Percentiles rank a stretch among this genome's conserved stretches.
Evolutionary conservation across 2,329 filamentous ascomycete genomes (phyloP).

Genomic region (Aspergillus sp.): DNA sequence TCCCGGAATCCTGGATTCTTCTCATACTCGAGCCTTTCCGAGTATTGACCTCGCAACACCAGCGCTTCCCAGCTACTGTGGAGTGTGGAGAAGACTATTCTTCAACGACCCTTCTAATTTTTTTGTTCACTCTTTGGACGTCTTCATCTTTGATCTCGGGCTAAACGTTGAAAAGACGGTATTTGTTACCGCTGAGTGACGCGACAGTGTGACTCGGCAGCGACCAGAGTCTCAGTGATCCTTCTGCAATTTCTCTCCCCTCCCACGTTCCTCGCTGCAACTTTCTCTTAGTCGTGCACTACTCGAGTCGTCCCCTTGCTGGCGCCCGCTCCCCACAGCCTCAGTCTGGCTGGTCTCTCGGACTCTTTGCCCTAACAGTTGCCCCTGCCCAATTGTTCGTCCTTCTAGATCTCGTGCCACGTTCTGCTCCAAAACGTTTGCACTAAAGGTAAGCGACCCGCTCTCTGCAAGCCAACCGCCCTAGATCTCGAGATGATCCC

Average conservation of each 20-base stretch:
- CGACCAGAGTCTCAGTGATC: not conserved
- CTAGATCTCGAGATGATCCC: not conserved
- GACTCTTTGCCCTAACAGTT: conserved; percentile 18
- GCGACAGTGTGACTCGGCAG: no score
- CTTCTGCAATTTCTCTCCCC: not conserved
- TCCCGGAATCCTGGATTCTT: not conserved
- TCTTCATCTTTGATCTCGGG: not conserved
- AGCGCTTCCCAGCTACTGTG: not conserved
- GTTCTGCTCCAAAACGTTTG: conserved; percentile 22
- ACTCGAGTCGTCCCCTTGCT: conserved; percentile 1
- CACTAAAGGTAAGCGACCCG: conserved; percentile 21
- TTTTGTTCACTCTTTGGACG: no score
- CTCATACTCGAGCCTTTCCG: not conserved
- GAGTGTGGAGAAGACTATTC: not conserved
- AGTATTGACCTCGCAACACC: not conserved
- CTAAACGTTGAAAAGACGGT: no score
- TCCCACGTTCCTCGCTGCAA: not conserved
- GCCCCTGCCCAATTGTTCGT: conserved; percentile 23
- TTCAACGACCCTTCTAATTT: not conserved
- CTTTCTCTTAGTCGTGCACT: not conserved
- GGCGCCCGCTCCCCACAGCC: conserved; percentile 11
- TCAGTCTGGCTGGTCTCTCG: conserved; percentile 12
- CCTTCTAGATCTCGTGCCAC: conserved; percentile 22
- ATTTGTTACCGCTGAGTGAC: no score
- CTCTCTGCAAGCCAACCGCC: conserved; percentile 10